Evolutionary conservation across 305 asterid genomes (phyloP).

Genomic region (Rubia tinctorum): DNA sequence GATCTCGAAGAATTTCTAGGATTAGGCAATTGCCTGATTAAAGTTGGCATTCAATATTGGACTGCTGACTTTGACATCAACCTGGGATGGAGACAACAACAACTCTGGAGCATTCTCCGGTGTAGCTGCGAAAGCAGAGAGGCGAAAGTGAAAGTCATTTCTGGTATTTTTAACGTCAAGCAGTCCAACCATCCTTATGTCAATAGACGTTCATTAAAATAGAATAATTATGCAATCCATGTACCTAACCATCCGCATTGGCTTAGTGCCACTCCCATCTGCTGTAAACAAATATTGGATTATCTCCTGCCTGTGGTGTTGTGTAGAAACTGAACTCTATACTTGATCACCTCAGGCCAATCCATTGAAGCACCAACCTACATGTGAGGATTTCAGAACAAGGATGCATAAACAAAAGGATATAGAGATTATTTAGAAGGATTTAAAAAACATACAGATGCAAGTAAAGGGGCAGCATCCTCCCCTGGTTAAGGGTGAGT

Average conservation of each 20-base stretch:
- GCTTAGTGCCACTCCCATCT: slow-evolving; percentile 62
- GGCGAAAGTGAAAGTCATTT: slow-evolving; percentile 27
- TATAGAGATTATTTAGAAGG: not conserved
- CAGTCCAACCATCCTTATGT: not conserved
- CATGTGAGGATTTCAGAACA: not conserved
- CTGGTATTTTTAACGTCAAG: not conserved
- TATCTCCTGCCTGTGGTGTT: slow-evolving; percentile 59
- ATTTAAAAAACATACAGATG: slow-evolving; percentile 55
- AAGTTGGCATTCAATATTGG: slow-evolving; percentile 65
- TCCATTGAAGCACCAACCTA: slow-evolving; percentile 88
- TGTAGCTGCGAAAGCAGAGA: slow-evolving; percentile 85
- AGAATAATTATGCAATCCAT: too few relatives aligned
- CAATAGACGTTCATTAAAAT: too few relatives aligned
- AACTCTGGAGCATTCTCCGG: slow-evolving; percentile 83
- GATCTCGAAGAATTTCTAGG: not conserved
- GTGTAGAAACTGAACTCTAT: slow-evolving; percentile 78
- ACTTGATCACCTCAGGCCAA: slow-evolving; percentile 83
- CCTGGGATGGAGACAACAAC: slow-evolving; percentile 69
- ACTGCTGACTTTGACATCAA: slow-evolving; percentile 62
- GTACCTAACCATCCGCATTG: slow-evolving; percentile 48
- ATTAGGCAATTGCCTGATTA: slow-evolving; percentile 60
- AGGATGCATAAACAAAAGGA: not conserved
- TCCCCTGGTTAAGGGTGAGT: slow-evolving; percentile 92
- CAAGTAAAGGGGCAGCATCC: slow-evolving; percentile 74
- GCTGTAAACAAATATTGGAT: slow-evolving; percentile 58